phyloP scores from a whole-genome alignment of 495 filamentous ascomycete genomes.

The Chaetomium fimeti region DNA sequence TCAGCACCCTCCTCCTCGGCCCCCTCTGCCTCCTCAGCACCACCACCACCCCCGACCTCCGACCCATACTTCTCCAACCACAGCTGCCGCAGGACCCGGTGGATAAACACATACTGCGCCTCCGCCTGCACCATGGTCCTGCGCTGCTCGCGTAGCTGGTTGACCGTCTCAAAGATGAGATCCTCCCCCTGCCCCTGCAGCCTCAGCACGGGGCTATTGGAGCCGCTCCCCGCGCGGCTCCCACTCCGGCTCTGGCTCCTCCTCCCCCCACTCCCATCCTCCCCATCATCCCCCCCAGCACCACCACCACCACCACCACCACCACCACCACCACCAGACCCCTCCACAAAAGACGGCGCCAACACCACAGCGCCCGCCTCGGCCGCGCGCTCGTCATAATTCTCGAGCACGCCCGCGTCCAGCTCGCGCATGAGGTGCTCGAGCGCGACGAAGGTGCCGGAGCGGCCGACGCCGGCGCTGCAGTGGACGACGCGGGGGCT shows the following conservation, averaged over 20 bases:
- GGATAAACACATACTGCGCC: constrained; percentile 83
- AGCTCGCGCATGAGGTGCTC: constrained; percentile 85
- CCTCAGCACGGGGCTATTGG: constrained; percentile 8
- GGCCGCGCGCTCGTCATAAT: constrained; percentile 27
- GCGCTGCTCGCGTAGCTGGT: constrained; percentile 79
- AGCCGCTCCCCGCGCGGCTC: neutral
- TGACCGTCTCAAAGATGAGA: constrained; percentile 67
- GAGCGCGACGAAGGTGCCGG: constrained; percentile 91
- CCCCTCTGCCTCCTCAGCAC: constrained; percentile 44
- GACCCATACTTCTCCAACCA: constrained; percentile 58
- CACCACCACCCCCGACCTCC: constrained; percentile 30
- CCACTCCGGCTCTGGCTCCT: neutral
- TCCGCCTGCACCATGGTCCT: constrained; percentile 96
- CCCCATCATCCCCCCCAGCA: neutral
- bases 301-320: neutral
- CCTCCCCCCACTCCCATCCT: neutral
- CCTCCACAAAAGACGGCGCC: too few species aligned
- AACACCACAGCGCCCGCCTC: too few species aligned
- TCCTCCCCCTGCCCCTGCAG: constrained; percentile 27
- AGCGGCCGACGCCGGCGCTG: constrained; percentile 89
- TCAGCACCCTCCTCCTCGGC: constrained; percentile 34
- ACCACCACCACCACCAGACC: neutral
- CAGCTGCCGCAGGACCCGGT: constrained; percentile 76
- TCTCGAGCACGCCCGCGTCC: constrained; percentile 66
- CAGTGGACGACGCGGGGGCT: constrained; percentile 92